These are phyloP conservation scores for Pseudohalonectria lignicola DNA, from an alignment of 2,329 filamentous ascomycete species.

Conservation along the genomic window DNA sequence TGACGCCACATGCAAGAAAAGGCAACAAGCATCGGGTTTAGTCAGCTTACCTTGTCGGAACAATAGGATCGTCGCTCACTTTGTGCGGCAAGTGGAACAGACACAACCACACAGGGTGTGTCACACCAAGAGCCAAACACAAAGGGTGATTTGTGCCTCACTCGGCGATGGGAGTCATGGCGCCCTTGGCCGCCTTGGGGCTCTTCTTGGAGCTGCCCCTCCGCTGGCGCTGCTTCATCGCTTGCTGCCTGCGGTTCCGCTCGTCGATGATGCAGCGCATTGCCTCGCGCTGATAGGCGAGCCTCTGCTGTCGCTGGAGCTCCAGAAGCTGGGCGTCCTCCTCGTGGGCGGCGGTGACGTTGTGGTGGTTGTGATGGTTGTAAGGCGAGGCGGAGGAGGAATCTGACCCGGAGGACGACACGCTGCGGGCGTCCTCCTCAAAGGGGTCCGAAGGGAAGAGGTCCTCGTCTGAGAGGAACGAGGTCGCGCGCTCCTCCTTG, in stretches of 20 bases:
- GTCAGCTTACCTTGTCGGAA: conserved; percentile 3
- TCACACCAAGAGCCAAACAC: too few relatives aligned
- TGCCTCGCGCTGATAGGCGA: conserved; percentile 40
- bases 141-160: too few relatives aligned
- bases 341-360: conserved; percentile 14
- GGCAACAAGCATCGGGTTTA: too few relatives aligned
- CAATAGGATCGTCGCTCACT: too few relatives aligned
- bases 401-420: conserved; percentile 30
- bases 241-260: conserved; percentile 40
- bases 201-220: conserved; percentile 33
- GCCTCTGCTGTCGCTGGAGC: conserved; percentile 36
- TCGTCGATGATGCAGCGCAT: conserved; percentile 37
- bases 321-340: conserved; percentile 35
- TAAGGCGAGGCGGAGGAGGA: conserved; percentile 25
- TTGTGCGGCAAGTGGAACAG: too few relatives aligned
- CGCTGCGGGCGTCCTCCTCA: conserved; percentile 36
- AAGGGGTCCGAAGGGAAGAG: conserved; percentile 41
- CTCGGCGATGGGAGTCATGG: conserved; percentile 47
- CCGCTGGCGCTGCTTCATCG: conserved; percentile 23
- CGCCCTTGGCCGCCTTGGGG: conserved; percentile 33
- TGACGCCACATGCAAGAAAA: too few relatives aligned
- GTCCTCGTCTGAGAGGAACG: conserved; percentile 54
- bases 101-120: too few relatives aligned
- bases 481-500: conserved; percentile 34
- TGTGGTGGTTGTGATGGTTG: conserved; percentile 6